These are phyloP conservation scores for Malassezia sympodialis DNA, from an alignment of 1,284 basidiomycete species.

Conservation along the genomic window DNA sequence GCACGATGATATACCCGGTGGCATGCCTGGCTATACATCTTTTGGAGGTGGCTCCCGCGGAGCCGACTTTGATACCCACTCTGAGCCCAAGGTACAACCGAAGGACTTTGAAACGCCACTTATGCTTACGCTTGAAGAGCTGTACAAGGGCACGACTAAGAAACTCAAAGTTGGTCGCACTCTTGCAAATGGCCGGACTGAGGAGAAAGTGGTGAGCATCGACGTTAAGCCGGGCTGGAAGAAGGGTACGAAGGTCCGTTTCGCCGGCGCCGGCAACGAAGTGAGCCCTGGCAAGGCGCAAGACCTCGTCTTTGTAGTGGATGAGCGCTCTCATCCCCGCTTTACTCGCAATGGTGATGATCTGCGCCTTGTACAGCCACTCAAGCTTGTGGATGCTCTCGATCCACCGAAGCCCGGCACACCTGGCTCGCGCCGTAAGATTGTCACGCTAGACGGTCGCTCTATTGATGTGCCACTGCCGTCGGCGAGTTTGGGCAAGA, in stretches of 20 bases:
- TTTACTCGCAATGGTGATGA: constrained; percentile 45
- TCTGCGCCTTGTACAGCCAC: constrained; percentile 25
- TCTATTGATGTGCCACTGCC: constrained; percentile 39
- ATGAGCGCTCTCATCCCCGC: constrained; percentile 38
- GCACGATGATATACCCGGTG: constrained; percentile 19
- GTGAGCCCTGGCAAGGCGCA: constrained; percentile 31
- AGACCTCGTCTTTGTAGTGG: constrained; percentile 46
- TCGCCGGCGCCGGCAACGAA: constrained; percentile 42
- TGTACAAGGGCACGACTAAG: constrained; percentile 81
- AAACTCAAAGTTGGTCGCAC: constrained; percentile 76
- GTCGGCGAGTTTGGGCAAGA: constrained; percentile 23
- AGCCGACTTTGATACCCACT: constrained; percentile 19
- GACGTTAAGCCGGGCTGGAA: constrained; percentile 48
- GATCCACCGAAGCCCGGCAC: constrained; percentile 38
- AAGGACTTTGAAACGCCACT: constrained; percentile 70
- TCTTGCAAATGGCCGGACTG: constrained; percentile 61
- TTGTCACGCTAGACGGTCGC: constrained; percentile 37
- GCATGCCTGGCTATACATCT: constrained; percentile 17
- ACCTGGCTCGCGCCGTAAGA: constrained; percentile 21
- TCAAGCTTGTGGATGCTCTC: constrained; percentile 38
- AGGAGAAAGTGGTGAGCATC: constrained; percentile 68
- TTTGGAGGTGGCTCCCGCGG: constrained; percentile 26
- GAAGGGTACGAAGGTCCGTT: constrained; percentile 47
- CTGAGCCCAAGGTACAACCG: constrained; percentile 33
- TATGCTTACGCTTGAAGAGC: constrained; percentile 75